These are phyloP conservation scores for Melanogaster broomeanus DNA, from an alignment of 768 basidiomycete genomes.

Conservation along the genomic window DNA sequence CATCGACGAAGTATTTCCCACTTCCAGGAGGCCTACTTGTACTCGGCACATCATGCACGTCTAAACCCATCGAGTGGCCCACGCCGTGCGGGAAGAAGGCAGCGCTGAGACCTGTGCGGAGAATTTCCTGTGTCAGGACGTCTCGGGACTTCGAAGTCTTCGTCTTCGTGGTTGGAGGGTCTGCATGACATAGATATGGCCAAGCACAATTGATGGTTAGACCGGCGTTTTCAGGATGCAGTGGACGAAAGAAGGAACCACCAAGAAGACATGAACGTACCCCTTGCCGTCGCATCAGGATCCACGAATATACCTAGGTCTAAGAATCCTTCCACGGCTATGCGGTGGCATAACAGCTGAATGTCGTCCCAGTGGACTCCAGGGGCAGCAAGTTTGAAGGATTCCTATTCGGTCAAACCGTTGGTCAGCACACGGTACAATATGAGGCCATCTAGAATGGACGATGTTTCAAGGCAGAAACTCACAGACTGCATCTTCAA, in stretches of 20 bases:
- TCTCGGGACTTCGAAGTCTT: slow-evolving; percentile 12
- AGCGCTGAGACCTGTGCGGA: slow-evolving; percentile 72
- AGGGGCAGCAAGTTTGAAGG: slow-evolving; percentile 69
- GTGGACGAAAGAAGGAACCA: background rate
- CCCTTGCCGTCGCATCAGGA: slow-evolving; percentile 38
- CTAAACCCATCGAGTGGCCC: slow-evolving; percentile 89
- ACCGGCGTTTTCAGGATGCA: background rate
- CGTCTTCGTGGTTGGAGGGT: background rate
- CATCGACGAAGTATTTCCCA: slow-evolving; percentile 64
- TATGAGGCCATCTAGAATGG: background rate
- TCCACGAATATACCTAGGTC: slow-evolving; percentile 84
- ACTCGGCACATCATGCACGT: slow-evolving; percentile 90
- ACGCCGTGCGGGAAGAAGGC: slow-evolving; percentile 96
- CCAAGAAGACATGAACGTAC: slow-evolving; percentile 5
- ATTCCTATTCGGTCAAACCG: slow-evolving; percentile 48
- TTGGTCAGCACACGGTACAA: background rate
- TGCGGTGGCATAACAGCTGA: slow-evolving; percentile 80
- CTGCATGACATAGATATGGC: background rate
- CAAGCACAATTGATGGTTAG: background rate
- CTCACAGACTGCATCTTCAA: slow-evolving; percentile 85
- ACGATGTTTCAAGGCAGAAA: background rate
- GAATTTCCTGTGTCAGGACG: slow-evolving; percentile 48
- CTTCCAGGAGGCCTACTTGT: slow-evolving; percentile 74
- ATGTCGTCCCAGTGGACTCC: slow-evolving; percentile 90
- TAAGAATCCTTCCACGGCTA: slow-evolving; percentile 82